Percentiles rank a stretch among this genome's conserved stretches.
phyloP scores from a whole-genome alignment of 148 eudicot species.

The Vaccinium myrtillus region DNA sequence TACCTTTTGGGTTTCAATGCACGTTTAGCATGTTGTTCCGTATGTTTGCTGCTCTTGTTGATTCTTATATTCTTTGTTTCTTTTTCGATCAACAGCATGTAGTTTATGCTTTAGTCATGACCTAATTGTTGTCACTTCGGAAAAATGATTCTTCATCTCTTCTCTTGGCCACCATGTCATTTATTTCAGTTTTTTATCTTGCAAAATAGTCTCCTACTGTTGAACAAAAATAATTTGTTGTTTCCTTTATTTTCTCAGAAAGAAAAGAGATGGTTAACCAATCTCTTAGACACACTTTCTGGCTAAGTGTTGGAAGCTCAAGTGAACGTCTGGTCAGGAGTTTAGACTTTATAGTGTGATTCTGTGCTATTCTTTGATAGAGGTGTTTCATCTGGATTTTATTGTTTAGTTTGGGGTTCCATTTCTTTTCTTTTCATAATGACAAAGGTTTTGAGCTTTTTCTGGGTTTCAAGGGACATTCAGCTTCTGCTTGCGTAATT shows the following conservation, averaged over 20 bases:
- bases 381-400: not conserved
- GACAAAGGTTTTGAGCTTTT: not conserved
- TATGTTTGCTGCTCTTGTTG: not conserved
- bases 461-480: too few species aligned
- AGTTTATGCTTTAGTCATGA: not conserved
- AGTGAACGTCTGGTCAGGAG: not conserved
- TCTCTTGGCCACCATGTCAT: not conserved
- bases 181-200: not conserved
- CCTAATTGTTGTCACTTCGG: not conserved
- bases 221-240: not conserved
- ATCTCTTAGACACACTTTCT: not conserved
- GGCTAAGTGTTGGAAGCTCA: not conserved
- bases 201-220: not conserved
- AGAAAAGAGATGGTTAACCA: not conserved
- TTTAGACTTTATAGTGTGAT: not conserved
- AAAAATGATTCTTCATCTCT: not conserved
- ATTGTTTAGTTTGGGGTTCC: not conserved
- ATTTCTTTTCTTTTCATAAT: not conserved
- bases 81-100: not conserved
- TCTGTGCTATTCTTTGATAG: slow-evolving; percentile 1
- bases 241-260: not conserved
- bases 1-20: not conserved
- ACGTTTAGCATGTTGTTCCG: not conserved
- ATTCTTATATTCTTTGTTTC: not conserved
- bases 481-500: not conserved